These are phyloP conservation scores for Starmerella bombicola DNA, from an alignment of 805 yeast genomes.

Conservation along the genomic window DNA sequence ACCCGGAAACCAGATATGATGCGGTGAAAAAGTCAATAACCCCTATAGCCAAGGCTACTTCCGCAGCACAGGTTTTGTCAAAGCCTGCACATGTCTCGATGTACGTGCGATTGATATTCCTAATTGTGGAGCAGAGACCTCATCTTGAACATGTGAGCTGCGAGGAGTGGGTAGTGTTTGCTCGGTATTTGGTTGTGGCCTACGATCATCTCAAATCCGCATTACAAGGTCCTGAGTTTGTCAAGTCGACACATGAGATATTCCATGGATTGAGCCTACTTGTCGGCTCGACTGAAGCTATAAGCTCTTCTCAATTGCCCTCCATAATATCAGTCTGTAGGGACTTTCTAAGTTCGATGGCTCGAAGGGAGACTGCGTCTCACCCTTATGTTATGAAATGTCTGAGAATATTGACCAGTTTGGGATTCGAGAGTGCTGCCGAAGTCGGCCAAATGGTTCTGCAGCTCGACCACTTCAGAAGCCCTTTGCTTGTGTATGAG, in stretches of 20 bases:
- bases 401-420: neutral
- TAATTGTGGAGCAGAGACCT: constrained; percentile 1
- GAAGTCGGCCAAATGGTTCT: constrained; percentile 4
- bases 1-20: neutral
- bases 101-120: constrained; percentile 2
- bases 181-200: constrained; percentile 3
- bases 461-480: constrained; percentile 3
- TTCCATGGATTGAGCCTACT: neutral
- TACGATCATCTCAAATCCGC: neutral
- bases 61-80: neutral
- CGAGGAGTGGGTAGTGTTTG: constrained; percentile 4
- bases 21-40: constrained; percentile 2
- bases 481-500: constrained; percentile 6
- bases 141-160: constrained; percentile 13
- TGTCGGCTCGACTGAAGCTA: neutral
- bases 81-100: constrained; percentile 5
- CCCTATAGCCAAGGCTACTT: neutral
- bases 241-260: neutral
- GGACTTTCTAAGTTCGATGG: neutral
- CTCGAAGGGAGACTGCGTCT: constrained; percentile 11
- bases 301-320: neutral
- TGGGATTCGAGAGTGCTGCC: neutral
- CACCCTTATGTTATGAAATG: constrained; percentile 13
- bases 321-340: neutral
- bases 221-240: neutral